phyloP scores from a whole-genome alignment of 805 yeast species.

The Nakazawaea peltata region DNA sequence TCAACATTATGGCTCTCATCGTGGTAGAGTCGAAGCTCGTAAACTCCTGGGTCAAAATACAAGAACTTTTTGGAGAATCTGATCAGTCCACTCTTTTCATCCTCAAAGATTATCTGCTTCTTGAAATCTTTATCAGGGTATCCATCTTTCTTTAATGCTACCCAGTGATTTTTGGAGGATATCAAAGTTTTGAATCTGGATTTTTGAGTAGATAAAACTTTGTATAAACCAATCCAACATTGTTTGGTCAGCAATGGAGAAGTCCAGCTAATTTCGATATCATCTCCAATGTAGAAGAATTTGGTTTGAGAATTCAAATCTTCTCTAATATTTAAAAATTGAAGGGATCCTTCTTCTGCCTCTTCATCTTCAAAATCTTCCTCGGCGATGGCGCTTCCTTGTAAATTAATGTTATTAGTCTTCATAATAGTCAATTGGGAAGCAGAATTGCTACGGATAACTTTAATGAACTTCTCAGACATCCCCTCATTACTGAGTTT shows the following conservation, averaged over 20 bases:
- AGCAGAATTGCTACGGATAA: conserved; percentile 13
- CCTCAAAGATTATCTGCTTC: conserved; percentile 4
- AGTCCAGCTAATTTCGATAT: conserved; percentile 46
- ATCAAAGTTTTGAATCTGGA: conserved; percentile 48
- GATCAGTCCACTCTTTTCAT: conserved; percentile 32
- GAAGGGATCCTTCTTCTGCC: conserved; percentile 16
- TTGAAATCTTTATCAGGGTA: conserved; percentile 20
- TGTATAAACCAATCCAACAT: conserved; percentile 78
- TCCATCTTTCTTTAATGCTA: conserved; percentile 29
- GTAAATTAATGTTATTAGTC: conserved; percentile 5
- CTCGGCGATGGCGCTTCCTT: conserved; percentile 20
- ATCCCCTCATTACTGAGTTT: conserved; percentile 7
- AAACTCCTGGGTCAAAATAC: conserved; percentile 61
- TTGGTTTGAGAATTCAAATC: conserved; percentile 9
- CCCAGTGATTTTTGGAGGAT: conserved; percentile 65
- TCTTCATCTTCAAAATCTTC: conserved; percentile 18
- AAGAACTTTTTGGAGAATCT: conserved; percentile 40
- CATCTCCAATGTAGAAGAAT: conserved; percentile 39
- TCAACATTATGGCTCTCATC: conserved; percentile 65
- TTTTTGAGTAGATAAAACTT: conserved; percentile 48
- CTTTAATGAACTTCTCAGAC: conserved; percentile 7
- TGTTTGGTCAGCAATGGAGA: conserved; percentile 35
- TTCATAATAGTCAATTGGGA: conserved; percentile 9
- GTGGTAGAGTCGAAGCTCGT: conserved; percentile 67
- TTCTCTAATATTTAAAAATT: conserved; percentile 14